Base-by-base conservation (phyloP, 1,139 yeast genomes). In the Hyphopichia fennica region DNA sequence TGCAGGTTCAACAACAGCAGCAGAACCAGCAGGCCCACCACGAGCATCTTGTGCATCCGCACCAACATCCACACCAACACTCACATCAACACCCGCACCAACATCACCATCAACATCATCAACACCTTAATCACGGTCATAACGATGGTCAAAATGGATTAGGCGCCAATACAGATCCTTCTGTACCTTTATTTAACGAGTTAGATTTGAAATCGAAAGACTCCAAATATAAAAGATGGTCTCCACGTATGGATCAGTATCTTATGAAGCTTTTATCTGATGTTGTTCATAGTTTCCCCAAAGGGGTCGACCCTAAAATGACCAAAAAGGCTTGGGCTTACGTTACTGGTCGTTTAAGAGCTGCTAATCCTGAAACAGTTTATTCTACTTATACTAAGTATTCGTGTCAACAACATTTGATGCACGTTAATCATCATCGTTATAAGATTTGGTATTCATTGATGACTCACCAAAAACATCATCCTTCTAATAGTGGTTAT, bases 331-430 rank as follows among this genome's bases (percentile, higher is more conserved):
- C 66, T 7, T 69, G 75, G 75, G 63, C 63, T 3, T 69, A 68
- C 45, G 65, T 69, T 13, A 65, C 72, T 35, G 67, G 69, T 20
- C 69, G 65, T 40, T 52, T 69, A 39, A 46, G 75, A 32, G 56
- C 60, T 13, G 71, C 69, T 9, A 69, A 69, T 45, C 75, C 75
- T 1, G 67, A 67, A 41, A 67, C 75, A 0, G 75, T 69, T 2
- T 69, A 69, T 47, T 66, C 72, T 6, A 69, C 75, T 2, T 69
- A 69, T 42, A 69, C 75, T 20, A 69, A 69, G 44, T 69, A 68
- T 44, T 67, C 73, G 5, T 67, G 74, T 42, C 71, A 63, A 41
- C 75, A 69, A 45, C 75, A 69, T 53, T 50, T 69, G 27, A 46
- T 52, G 17, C 65, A 67, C 43, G 75, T 69, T 19, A 67, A 64